Percentiles rank a stretch among this genome's conserved stretches.
Conservation (phyloP, 2,329 filamentous ascomycete genomes). For the Diaporthe sp. region DNA sequence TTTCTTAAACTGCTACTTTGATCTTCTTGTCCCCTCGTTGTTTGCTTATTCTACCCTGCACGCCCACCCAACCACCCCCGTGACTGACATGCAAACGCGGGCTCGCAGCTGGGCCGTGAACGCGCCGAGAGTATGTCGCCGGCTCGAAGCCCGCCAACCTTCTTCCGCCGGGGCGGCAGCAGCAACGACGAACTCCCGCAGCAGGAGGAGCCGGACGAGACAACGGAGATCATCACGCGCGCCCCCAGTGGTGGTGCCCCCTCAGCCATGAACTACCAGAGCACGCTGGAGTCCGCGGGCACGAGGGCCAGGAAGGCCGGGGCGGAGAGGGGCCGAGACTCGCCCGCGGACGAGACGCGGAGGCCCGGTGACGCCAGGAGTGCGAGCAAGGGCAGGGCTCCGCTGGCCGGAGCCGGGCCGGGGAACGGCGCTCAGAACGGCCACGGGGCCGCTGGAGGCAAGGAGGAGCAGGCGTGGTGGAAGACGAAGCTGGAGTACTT, state of each 20-base stretch:
- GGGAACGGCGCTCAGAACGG: slow-evolving; percentile 43
- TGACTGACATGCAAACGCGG: slow-evolving; percentile 12
- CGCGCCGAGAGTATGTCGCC: slow-evolving; percentile 42
- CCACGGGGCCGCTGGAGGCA: slow-evolving; percentile 37
- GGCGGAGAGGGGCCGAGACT: background rate
- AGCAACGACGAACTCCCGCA: background rate
- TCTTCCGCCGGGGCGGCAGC: slow-evolving; percentile 14
- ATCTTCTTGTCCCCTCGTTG: background rate
- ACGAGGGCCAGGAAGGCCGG: slow-evolving; percentile 27
- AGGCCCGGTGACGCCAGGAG: background rate
- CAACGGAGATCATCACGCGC: slow-evolving; percentile 35
- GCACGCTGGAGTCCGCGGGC: slow-evolving; percentile 30
- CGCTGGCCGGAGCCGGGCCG: slow-evolving; percentile 3
- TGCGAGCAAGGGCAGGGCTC: slow-evolving; percentile 30
- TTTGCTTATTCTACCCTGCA: too few relatives aligned
- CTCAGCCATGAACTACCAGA: slow-evolving; percentile 40
- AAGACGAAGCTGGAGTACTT: slow-evolving; percentile 66
- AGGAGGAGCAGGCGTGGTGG: slow-evolving; percentile 59
- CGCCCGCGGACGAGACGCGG: background rate
- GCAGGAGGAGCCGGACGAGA: slow-evolving; percentile 36
- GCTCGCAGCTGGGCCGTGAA: slow-evolving; percentile 38
- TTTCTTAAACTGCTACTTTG: background rate
- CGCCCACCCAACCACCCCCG: background rate
- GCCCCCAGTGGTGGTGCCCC: slow-evolving; percentile 14
- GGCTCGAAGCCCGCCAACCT: slow-evolving; percentile 34